Base-by-base conservation (phyloP, 495 filamentous ascomycete species). In the Bathelium albidoporum region DNA sequence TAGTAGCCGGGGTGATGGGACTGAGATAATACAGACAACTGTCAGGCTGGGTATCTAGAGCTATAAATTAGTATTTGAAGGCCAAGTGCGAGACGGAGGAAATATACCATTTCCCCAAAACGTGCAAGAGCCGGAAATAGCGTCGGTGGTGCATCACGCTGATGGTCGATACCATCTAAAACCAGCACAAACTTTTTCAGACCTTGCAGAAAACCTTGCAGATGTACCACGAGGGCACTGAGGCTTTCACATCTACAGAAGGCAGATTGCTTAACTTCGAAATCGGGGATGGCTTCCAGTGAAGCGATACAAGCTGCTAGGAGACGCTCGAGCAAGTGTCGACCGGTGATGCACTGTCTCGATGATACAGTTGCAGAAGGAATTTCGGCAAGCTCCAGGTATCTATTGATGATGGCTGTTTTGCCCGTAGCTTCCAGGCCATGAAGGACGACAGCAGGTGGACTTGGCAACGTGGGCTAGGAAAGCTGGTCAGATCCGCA, bases 371-470 rank as follows among this genome's bases (percentile, higher is more conserved):
- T 82, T 34, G 88, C 86, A 69, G 89, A 85, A 43, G 78, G 79
- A 28, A 87, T 73, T 44, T 74, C 63, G 28, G 82, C 77, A 2
- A 71, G 67, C 29, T 81, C 70, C 1, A 97, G 82, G 20, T 94
- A 77, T 10, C 80, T 77, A 45, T 78, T 76, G 26, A 88, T 76
- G 58, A 96, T 82, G 59, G 83, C 81, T 29, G 82, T 89, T 76
- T 97, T 97, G 65, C 94, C 95, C 0, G 93, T 97, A n/a, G 91
- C 86, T 65, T 90, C 85, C n/a, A 90, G 83, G 22, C 94, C 94
- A 69, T 97, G 83, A 53, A 94, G 73, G 5, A 96, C 84, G 2
- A 97, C 67, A 45, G 85, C 87, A 2, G 81, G 64, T 7, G 81
- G 80, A 53, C 75, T 80, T 60, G 77, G 75, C 2, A 74, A 64